A percentile compares a stretch with the other conserved stretches of the same genome.
Conservation (phyloP, 1,139 yeast species). For the Debaryomyces coudertii region DNA sequence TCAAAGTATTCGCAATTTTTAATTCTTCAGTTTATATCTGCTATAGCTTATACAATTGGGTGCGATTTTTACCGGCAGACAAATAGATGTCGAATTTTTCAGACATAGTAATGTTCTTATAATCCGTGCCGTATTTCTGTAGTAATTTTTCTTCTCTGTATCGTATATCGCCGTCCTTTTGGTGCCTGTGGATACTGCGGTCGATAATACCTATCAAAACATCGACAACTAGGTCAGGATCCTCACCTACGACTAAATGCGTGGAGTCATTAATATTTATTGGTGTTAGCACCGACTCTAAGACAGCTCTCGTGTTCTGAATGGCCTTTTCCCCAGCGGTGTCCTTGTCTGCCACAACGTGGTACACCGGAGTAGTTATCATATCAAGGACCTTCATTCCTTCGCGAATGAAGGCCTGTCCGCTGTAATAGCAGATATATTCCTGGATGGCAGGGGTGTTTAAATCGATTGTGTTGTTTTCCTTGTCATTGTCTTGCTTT, state of each 20-base stretch:
- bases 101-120: neutral
- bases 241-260: slow-evolving; percentile 50
- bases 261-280: slow-evolving; percentile 42
- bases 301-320: slow-evolving; percentile 20
- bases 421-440: slow-evolving; percentile 2
- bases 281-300: slow-evolving; percentile 28
- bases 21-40: neutral
- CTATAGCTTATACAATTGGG: neutral
- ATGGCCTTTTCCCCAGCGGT: slow-evolving; percentile 37
- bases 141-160: slow-evolving; percentile 6
- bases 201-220: slow-evolving; percentile 13
- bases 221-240: slow-evolving; percentile 43
- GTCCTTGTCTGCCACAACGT: slow-evolving; percentile 44
- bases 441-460: slow-evolving; percentile 1
- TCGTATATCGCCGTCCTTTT: slow-evolving; percentile 8
- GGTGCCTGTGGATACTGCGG: slow-evolving; percentile 4
- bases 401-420: neutral
- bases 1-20: too few species aligned
- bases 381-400: slow-evolving; percentile 11
- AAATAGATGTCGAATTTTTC: neutral
- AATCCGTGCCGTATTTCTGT: slow-evolving; percentile 5
- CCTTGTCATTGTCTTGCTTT: neutral
- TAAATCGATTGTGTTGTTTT: neutral
- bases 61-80: neutral
- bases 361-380: slow-evolving; percentile 37